Evolutionary conservation across 768 basidiomycete genomes (phyloP), one percentile per base, ranked within the genome.

Genomic region (Suillus clintonianus): DNA sequence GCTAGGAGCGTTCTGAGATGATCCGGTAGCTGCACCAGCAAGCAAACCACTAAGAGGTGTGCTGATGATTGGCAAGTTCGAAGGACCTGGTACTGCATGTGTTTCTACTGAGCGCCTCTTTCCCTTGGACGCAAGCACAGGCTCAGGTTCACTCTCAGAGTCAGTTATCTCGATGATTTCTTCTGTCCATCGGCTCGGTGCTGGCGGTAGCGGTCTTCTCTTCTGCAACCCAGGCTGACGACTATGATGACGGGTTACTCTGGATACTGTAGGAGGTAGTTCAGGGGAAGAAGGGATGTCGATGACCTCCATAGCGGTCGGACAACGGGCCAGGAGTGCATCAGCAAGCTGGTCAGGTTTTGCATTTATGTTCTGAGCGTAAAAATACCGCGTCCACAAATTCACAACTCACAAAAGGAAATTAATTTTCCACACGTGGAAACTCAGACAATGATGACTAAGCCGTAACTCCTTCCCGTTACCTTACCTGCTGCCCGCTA

Each of bases 131-230:
- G 37, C 48, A 14, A 62, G 60, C 62, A 57, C 8, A 58, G 58
- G 32, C 17, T 45, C 43, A 48, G 58, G 47, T 8, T 83, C 84
- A 58, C 74, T 70, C 53, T 85, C 84, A 27, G 83, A 83, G 69
- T 87, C 85, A 1, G 81, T 78, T 65, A 86, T 74, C 66, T 85
- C 85, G 64, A 87, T 84, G 30, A 85, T 74, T 59, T 78, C 70
- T 47, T 64, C 2, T 67, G 6, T 61, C 55, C 22, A 58, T 66
- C 61, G 45, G 62, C n/a, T 60, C 53, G 24, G 5, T 37, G 9
- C 5, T 50, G 22, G 61, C 13, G 24, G 48, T 66, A 64, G 9
- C 34, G n/a, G 1, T 69, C 65, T 50, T 67, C 22, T 37, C 17
- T 36, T 74, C 41, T 43, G 67, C 1, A 67, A 62, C 4, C 66